Conservation (phyloP, 305 asterid species). For the Ajuga reptans region DNA sequence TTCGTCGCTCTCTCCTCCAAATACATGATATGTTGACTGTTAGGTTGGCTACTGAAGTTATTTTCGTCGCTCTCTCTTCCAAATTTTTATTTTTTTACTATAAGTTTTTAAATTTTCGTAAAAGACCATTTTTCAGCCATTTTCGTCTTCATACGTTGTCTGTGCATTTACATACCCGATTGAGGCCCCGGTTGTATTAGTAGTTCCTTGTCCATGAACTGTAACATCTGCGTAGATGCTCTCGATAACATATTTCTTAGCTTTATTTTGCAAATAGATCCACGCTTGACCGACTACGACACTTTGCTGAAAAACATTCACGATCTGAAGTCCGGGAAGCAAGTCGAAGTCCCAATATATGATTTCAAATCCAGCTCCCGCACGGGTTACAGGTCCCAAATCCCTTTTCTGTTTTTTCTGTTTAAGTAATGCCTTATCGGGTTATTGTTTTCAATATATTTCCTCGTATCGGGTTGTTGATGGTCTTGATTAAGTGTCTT, state of each 20-base stretch:
- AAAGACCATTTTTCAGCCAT: no score
- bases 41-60: no score
- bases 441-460: background rate
- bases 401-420: background rate
- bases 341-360: conserved; percentile 74
- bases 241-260: conserved; percentile 18
- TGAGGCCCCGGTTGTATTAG: background rate
- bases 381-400: conserved; percentile 71
- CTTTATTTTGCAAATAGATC: conserved; percentile 51
- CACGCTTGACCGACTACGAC: conserved; percentile 96
- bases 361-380: conserved; percentile 98
- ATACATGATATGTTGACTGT: no score
- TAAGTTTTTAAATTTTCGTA: no score
- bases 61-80: background rate
- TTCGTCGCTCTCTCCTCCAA: background rate
- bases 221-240: background rate
- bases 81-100: no score
- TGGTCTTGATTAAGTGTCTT: background rate
- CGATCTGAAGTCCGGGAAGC: conserved; percentile 72
- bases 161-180: background rate
- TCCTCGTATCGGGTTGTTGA: background rate
- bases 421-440: background rate
- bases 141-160: no score
- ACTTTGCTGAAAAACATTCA: conserved; percentile 76
- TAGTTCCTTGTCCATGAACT: conserved; percentile 2